phyloP scores from a whole-genome alignment of 2,329 filamentous ascomycete species.

The Aschersonia sp. region DNA sequence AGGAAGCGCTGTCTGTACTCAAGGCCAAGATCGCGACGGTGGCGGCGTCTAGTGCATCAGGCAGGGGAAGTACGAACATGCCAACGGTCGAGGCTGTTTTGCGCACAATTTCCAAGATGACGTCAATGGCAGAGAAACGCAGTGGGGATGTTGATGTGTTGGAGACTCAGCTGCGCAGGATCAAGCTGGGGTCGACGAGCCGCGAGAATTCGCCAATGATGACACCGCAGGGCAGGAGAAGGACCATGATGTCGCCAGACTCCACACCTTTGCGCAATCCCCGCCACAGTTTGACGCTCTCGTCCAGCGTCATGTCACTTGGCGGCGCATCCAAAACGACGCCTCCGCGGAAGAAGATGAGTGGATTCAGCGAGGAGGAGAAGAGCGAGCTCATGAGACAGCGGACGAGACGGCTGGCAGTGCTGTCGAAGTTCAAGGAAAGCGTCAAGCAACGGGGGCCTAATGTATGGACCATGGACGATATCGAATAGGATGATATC shows the following conservation, averaged over 20 bases:
- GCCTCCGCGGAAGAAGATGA: constrained; percentile 45
- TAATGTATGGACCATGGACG: constrained; percentile 34
- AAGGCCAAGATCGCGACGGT: constrained; percentile 59
- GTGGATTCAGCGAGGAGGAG: constrained; percentile 44
- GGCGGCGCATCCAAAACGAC: constrained; percentile 23
- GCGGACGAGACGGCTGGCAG: constrained; percentile 34
- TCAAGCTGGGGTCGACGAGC: constrained; percentile 37
- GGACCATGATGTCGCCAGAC: constrained; percentile 28
- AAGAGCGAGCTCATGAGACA: constrained; percentile 41
- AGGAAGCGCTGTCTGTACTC: constrained; percentile 66
- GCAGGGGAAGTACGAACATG: constrained; percentile 32
- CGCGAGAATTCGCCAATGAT: constrained; percentile 27
- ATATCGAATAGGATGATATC: constrained; percentile 21
- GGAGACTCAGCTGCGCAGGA: constrained; percentile 69
- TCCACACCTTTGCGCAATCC: constrained; percentile 24
- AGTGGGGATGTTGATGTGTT: constrained; percentile 83
- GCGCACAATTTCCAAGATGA: constrained; percentile 87
- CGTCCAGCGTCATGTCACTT: constrained; percentile 23
- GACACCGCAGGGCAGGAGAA: constrained; percentile 22
- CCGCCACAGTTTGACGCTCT: constrained; percentile 23
- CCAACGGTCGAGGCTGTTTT: constrained; percentile 88
- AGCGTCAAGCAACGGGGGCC: constrained; percentile 35
- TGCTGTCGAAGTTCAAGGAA: constrained; percentile 34
- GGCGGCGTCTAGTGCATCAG: constrained; percentile 33
- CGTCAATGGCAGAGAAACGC: constrained; percentile 77